A percentile compares a stretch with the other conserved stretches of the same genome.
phyloP scores from a whole-genome alignment of 768 basidiomycete species.

The Mycena capillaripes region DNA sequence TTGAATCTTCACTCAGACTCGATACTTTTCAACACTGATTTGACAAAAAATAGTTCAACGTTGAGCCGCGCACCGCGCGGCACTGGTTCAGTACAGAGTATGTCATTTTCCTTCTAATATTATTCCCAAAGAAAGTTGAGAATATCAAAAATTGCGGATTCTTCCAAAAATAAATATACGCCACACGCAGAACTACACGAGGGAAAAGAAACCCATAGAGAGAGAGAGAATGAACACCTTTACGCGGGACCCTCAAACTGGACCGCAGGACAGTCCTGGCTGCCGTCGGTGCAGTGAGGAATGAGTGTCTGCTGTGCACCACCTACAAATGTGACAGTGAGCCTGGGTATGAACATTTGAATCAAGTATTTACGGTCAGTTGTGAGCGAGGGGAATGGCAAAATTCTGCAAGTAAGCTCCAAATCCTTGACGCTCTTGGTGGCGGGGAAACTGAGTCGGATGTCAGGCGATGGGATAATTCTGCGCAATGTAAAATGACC shows the following conservation, averaged over 20 bases:
- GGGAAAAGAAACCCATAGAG: too few species aligned
- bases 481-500: not conserved
- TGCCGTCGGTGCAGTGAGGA: constrained; percentile 6
- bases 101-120: too few species aligned
- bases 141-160: too few species aligned
- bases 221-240: too few species aligned
- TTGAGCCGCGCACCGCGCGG: too few species aligned
- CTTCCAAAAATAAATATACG: too few species aligned
- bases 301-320: constrained; percentile 12
- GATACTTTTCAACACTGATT: too few species aligned
- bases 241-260: constrained; percentile 7
- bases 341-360: not conserved
- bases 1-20: too few species aligned
- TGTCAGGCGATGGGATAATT: not conserved
- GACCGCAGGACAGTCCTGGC: not conserved
- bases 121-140: too few species aligned
- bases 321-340: not conserved
- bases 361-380: not conserved
- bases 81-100: too few species aligned
- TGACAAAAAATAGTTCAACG: too few species aligned
- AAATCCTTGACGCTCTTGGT: constrained; percentile 11
- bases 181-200: too few species aligned
- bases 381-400: constrained; percentile 3
- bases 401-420: constrained; percentile 1
- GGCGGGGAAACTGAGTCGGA: constrained; percentile 1